Conservation (phyloP, 2,329 filamentous ascomycete genomes). For the Fusarium continuum region DNA sequence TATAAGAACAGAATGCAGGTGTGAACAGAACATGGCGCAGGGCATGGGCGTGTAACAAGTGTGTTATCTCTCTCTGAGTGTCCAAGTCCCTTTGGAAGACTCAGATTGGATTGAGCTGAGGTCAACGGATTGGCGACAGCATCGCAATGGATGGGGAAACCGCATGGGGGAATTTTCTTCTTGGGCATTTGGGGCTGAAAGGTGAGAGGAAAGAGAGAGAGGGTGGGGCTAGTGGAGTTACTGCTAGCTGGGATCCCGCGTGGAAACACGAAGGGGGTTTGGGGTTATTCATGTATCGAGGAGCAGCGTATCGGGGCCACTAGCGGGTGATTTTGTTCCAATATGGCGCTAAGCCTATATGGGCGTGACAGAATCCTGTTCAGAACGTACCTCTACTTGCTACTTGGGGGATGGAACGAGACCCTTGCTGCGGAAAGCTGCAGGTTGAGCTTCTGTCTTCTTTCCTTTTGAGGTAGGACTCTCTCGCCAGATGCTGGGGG, state of each 20-base stretch:
- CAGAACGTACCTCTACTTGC: conserved; percentile 28
- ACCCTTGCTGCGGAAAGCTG: conserved; percentile 33
- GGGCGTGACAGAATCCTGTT: conserved; percentile 11
- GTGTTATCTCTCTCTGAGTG: not conserved
- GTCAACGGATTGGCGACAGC: conserved; percentile 23
- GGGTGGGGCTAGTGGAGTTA: conserved; percentile 15
- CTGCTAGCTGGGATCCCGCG: conserved; percentile 37
- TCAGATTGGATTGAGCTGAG: conserved; percentile 8
- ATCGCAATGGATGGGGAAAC: conserved; percentile 40
- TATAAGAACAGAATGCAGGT: not conserved
- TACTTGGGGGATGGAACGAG: conserved; percentile 13
- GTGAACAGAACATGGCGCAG: not conserved
- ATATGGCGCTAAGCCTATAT: not conserved
- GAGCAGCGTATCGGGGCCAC: conserved; percentile 22
- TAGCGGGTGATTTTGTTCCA: conserved; percentile 2
- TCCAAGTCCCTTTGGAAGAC: not conserved
- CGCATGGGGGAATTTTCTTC: conserved; percentile 36
- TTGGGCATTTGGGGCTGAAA: conserved; percentile 41
- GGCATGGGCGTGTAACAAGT: conserved; percentile 10
- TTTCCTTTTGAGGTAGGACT: conserved; percentile 37
- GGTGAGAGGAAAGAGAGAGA: conserved; percentile 30
- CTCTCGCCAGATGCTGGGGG: conserved; percentile 22
- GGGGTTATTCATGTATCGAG: conserved; percentile 41
- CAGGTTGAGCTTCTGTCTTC: conserved; percentile 33
- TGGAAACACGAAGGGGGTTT: conserved; percentile 31